Base-by-base conservation (phyloP, 2,329 filamentous ascomycete genomes). In the Colletotrichum gigasporum region DNA sequence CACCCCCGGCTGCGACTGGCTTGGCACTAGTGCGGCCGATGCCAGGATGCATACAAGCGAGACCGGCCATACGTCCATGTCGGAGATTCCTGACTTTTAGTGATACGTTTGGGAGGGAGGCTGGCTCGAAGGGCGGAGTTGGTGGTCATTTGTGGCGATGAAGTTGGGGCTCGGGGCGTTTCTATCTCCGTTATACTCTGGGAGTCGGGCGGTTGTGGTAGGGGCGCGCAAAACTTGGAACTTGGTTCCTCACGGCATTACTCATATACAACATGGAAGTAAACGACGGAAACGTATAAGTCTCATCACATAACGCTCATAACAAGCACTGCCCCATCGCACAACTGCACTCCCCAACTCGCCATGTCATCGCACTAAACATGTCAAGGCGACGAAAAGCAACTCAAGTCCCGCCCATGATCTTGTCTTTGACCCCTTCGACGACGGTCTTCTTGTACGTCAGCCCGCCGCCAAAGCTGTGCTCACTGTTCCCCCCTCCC, bases 11-110 rank as follows among this genome's bases (percentile, higher is more conserved):
- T 94, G 92, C 71, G 83, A 86, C 1, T 88, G 87, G 79, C 83
- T 88, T 10, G 88, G 91, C 0, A 86, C 88, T 61, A 91, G 92
- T 1, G 83, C 91, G 72, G 80, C 78, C 66, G 83, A 82, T 44
- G 87, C 88, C 1, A 78, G 82, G 5, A 76, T 81, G 65, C 90
- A 92, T 74, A 86, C 85, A 3, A 78, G 77, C 37, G 82, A 86
- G 67, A 91, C 88, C 2, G 86, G 87, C 0, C 89, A 91, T 73
- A 80, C 79, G 12, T 71, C 69, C 34, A 82, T 82, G 60, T 73
- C 74, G 5, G 68, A 78, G 16, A 79, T 79, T 39, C 76, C 73
- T 1, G 77, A 79, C 56, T 73, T 69, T 63, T 79, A 22, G 55
- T 11, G 20, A 35, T n/a, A 26, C n/a, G 6, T 18, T 18, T 14